phyloP scores from a whole-genome alignment of 2,329 filamentous ascomycete species.

The Colletotrichum cereale region DNA sequence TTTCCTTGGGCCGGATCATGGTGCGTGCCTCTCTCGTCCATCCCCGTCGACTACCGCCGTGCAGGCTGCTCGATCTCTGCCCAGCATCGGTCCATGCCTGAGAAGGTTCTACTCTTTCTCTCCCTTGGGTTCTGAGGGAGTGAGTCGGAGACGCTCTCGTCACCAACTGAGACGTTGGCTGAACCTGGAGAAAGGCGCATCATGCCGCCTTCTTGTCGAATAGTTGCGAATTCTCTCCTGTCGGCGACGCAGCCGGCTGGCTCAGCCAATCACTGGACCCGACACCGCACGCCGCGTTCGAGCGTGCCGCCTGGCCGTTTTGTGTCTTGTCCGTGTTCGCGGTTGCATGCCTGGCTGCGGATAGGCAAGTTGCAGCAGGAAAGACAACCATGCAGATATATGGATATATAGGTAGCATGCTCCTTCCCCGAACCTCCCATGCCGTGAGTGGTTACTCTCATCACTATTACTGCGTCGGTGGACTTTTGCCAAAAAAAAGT shows the following conservation, averaged over 20 bases:
- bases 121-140: conserved; percentile 14
- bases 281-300: conserved; percentile 27
- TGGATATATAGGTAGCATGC: conserved; percentile 28
- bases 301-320: conserved; percentile 29
- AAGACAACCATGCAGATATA: background rate
- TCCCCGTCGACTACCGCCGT: background rate
- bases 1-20: conserved; percentile 29
- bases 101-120: conserved; percentile 10
- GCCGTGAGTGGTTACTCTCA: background rate
- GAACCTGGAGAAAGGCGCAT: conserved; percentile 21
- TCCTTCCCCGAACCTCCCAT: background rate
- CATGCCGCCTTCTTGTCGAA: conserved; percentile 20
- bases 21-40: conserved; percentile 21
- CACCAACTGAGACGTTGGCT: conserved; percentile 13
- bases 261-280: conserved; percentile 6
- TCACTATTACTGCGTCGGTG: background rate
- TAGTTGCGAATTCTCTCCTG: conserved; percentile 12
- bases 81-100: conserved; percentile 20
- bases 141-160: background rate
- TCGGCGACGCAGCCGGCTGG: conserved; percentile 5
- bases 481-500: background rate
- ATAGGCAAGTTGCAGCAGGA: background rate
- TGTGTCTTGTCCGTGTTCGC: conserved; percentile 16
- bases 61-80: conserved; percentile 7
- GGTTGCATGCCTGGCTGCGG: conserved; percentile 19